phyloP scores from a whole-genome alignment of 129 eudicot species.

The Dittrichia graveolens region DNA sequence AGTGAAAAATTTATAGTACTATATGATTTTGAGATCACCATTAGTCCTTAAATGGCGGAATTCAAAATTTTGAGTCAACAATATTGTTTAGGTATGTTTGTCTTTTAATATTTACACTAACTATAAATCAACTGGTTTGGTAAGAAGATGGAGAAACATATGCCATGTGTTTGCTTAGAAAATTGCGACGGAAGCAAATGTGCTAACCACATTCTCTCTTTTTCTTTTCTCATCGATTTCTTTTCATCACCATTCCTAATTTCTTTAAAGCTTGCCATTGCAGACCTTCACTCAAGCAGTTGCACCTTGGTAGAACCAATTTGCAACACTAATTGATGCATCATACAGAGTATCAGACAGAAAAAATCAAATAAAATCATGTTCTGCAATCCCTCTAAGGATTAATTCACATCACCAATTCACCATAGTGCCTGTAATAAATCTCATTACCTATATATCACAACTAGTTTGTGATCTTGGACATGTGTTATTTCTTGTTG shows the following conservation, averaged over 20 bases:
- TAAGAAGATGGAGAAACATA: too few relatives aligned
- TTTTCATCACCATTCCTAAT: not conserved
- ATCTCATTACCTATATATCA: not conserved
- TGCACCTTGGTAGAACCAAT: constrained; percentile 11
- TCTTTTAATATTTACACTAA: too few relatives aligned
- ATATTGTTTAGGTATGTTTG: too few relatives aligned
- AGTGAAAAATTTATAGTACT: not conserved
- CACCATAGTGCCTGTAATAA: not conserved
- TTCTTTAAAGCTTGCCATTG: not conserved
- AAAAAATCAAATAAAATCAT: not conserved
- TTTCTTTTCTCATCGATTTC: not conserved
- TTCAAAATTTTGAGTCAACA: not conserved
- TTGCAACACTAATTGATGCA: not conserved
- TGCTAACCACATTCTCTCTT: not conserved
- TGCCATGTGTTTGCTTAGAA: not conserved
- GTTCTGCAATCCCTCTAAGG: not conserved
- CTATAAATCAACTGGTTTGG: too few relatives aligned
- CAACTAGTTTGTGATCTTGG: not conserved
- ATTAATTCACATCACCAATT: not conserved
- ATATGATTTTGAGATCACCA: not conserved
- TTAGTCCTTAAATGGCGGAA: constrained; percentile 10
- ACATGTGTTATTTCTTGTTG: not conserved
- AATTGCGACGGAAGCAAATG: not conserved
- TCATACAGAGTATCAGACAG: not conserved
- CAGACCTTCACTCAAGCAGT: not conserved